phyloP scores from a whole-genome alignment of 768 basidiomycete genomes.

The Cystobasidiopsis lactophilus region DNA sequence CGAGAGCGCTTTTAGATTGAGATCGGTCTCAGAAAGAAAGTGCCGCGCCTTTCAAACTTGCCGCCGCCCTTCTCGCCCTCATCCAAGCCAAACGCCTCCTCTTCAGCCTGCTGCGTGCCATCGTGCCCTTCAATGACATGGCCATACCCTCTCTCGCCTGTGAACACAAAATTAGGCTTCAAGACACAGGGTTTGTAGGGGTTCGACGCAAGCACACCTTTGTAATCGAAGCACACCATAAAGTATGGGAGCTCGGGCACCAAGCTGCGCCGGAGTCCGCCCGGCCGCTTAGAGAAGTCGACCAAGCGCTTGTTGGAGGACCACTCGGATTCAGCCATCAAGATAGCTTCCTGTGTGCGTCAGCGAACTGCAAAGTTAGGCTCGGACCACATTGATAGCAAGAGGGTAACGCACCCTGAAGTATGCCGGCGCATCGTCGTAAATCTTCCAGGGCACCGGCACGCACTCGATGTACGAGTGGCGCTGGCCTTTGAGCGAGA shows the following conservation, averaged over 20 bases:
- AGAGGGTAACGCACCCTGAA: conserved; percentile 43
- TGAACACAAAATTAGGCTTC: not conserved
- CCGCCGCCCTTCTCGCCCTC: conserved; percentile 80
- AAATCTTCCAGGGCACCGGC: conserved; percentile 71
- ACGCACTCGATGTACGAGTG: conserved; percentile 89
- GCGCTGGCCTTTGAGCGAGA: conserved; percentile 61
- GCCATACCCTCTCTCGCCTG: conserved; percentile 78
- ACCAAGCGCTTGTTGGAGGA: conserved; percentile 95
- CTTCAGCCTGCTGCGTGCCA: conserved; percentile 39
- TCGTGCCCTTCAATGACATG: conserved; percentile 87
- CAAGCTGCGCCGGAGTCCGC: conserved; percentile 84
- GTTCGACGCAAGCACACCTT: conserved; percentile 26
- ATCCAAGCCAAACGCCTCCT: conserved; percentile 43
- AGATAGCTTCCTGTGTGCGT: conserved; percentile 55
- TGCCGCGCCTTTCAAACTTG: conserved; percentile 58
- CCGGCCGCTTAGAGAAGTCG: conserved; percentile 68
- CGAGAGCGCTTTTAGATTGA: not conserved
- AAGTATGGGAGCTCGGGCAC: conserved; percentile 95
- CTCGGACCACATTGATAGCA: not conserved
- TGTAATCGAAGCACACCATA: conserved; percentile 95
- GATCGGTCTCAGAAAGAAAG: not conserved
- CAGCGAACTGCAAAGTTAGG: not conserved
- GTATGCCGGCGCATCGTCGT: conserved; percentile 69
- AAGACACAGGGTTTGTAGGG: not conserved
- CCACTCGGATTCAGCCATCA: conserved; percentile 87